Evolutionary conservation across 139 green algal species (phyloP).

Genomic region (Prasinococcaceae sp.): DNA sequence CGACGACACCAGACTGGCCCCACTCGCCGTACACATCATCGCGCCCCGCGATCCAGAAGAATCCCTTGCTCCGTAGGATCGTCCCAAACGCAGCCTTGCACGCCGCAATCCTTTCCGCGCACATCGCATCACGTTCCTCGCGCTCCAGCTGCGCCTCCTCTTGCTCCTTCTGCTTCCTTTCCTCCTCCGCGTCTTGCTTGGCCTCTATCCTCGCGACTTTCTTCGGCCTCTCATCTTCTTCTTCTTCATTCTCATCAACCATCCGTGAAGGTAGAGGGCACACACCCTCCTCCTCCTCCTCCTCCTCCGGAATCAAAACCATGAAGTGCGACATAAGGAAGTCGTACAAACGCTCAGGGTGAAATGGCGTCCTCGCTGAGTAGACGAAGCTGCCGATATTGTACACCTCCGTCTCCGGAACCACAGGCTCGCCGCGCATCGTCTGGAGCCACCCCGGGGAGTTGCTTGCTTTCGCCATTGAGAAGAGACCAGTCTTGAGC

Average conservation of each 20-base stretch:
- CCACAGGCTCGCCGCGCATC: not conserved
- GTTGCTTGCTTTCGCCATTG: conserved; percentile 4
- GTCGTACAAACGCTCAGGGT: conserved; percentile 47
- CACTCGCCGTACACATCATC: conserved; percentile 78
- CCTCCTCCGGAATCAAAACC: too few species aligned
- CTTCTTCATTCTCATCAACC: too few species aligned
- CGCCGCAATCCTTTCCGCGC: not conserved
- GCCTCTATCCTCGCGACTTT: too few species aligned
- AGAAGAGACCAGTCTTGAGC: conserved; percentile 5
- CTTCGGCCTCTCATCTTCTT: too few species aligned
- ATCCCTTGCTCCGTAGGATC: conserved; percentile 63
- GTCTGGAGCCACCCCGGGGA: not conserved
- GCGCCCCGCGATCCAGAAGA: conserved; percentile 75
- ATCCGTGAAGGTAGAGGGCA: too few species aligned
- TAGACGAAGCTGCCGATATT: conserved; percentile 68
- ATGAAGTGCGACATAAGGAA: conserved; percentile 4
- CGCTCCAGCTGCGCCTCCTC: not conserved
- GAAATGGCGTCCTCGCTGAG: conserved; percentile 59
- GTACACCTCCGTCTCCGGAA: conserved; percentile 10
- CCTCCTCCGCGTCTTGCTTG: too few species aligned
- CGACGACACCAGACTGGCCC: conserved; percentile 79
- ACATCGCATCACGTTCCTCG: not conserved
- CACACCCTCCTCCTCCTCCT: too few species aligned
- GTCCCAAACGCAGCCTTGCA: not conserved
- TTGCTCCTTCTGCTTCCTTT: too few species aligned